Percentiles rank a stretch among this genome's conserved stretches.
These are phyloP conservation scores for Fusarium sp. DNA, from an alignment of 2,329 filamentous ascomycete genomes.

Conservation along the genomic window DNA sequence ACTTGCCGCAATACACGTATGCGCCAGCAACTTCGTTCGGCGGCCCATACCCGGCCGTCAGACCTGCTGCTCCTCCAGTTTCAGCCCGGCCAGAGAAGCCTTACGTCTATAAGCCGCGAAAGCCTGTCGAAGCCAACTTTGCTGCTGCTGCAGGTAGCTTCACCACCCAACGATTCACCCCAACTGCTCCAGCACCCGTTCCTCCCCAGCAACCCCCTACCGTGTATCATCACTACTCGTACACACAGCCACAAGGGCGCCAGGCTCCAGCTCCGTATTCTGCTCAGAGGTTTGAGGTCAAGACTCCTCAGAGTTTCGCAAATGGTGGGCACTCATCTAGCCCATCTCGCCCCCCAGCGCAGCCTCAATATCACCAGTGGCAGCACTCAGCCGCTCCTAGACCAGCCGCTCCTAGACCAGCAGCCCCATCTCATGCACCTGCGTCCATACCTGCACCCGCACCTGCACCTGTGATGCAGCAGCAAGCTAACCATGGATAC, in stretches of 20 bases:
- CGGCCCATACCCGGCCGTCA: constrained; percentile 8
- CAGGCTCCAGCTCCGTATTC: constrained; percentile 26
- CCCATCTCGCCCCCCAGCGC: not conserved
- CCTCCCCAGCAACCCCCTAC: constrained; percentile 19
- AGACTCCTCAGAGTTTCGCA: constrained; percentile 24
- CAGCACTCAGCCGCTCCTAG: not conserved
- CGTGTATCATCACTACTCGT: constrained; percentile 25
- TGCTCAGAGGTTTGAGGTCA: constrained; percentile 39
- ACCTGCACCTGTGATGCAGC: constrained; percentile 3
- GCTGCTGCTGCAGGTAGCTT: constrained; percentile 35
- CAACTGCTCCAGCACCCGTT: constrained; percentile 12
- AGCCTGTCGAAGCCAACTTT: constrained; percentile 43
- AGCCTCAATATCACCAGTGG: constrained; percentile 28
- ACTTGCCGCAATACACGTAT: constrained; percentile 41
- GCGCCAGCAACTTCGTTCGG: constrained; percentile 28
- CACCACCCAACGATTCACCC: constrained; percentile 40
- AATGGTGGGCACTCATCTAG: constrained; percentile 5
- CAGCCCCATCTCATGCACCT: constrained; percentile 3
- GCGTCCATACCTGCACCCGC: not conserved
- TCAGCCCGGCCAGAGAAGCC: constrained; percentile 54
- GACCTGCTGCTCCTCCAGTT: not conserved
- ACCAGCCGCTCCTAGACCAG: not conserved
- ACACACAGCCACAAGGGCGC: constrained; percentile 13
- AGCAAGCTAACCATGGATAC: constrained; percentile 17
- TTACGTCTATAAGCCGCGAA: constrained; percentile 64